Evolutionary conservation across 2,329 filamentous ascomycete genomes (phyloP).

Genomic region (Pseudophaeomoniella oleicola): DNA sequence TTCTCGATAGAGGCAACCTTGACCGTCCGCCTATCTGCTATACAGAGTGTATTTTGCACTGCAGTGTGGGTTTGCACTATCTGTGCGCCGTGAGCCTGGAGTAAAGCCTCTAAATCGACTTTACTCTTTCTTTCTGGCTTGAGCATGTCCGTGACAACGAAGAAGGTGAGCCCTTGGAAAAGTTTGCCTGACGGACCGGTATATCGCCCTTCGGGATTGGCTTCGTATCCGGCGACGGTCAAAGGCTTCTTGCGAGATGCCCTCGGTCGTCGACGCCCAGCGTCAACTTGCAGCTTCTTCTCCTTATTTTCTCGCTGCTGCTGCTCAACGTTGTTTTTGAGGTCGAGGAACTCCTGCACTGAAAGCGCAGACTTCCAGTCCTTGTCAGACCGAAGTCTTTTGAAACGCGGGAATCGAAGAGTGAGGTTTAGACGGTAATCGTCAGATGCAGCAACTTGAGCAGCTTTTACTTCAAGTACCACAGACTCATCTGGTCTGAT

Average conservation of each 20-base stretch:
- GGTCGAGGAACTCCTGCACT: conserved; percentile 58
- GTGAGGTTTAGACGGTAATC: conserved; percentile 66
- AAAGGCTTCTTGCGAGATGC: conserved; percentile 51
- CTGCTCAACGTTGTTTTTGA: conserved; percentile 56
- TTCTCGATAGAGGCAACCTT: conserved; percentile 77
- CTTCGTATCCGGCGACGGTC: conserved; percentile 51
- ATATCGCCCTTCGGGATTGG: conserved; percentile 30
- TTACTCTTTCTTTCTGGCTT: conserved; percentile 62
- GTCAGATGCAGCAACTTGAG: conserved; percentile 59
- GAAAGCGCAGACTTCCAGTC: conserved; percentile 69
- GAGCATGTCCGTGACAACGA: conserved; percentile 60
- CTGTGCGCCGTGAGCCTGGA: conserved; percentile 71
- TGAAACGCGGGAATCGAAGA: conserved; percentile 82
- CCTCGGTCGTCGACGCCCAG: conserved; percentile 48
- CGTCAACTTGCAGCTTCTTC: conserved; percentile 42
- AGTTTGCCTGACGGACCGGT: conserved; percentile 45
- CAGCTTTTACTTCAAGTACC: conserved; percentile 78
- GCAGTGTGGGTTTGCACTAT: conserved; percentile 60
- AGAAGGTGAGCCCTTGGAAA: conserved; percentile 68
- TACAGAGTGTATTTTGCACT: conserved; percentile 35
- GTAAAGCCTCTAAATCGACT: conserved; percentile 59
- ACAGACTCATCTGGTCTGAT: conserved; percentile 80
- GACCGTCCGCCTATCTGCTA: conserved; percentile 38
- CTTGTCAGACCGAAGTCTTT: conserved; percentile 65
- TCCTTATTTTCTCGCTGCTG: conserved; percentile 60